phyloP scores from a whole-genome alignment of 805 yeast genomes.

The Allodekkera sacchari region DNA sequence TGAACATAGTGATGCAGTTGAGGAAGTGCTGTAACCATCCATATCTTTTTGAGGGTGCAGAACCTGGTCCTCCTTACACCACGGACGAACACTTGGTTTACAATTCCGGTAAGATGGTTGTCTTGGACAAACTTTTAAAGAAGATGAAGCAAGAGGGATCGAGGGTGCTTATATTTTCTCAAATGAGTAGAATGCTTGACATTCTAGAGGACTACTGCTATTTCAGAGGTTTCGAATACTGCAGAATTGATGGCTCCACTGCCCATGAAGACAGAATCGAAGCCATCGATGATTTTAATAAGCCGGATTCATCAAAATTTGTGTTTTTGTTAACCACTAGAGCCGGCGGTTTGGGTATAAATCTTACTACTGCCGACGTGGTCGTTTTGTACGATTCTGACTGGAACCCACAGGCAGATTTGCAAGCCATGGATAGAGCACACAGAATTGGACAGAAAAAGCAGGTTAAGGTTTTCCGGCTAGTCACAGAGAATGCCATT shows the following conservation, averaged over 20 bases:
- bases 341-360: slow-evolving; percentile 96
- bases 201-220: slow-evolving; percentile 88
- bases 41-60: slow-evolving; percentile 96
- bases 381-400: slow-evolving; percentile 87
- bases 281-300: slow-evolving; percentile 88
- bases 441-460: slow-evolving; percentile 96
- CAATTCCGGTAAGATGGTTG: slow-evolving; percentile 87
- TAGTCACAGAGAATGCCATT: slow-evolving; percentile 91
- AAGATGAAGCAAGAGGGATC: slow-evolving; percentile 72
- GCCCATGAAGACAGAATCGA: slow-evolving; percentile 86
- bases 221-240: slow-evolving; percentile 75
- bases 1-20: slow-evolving; percentile 93
- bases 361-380: slow-evolving; percentile 84
- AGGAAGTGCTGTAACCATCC: slow-evolving; percentile 98
- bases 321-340: slow-evolving; percentile 83
- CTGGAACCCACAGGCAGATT: slow-evolving; percentile 98
- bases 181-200: slow-evolving; percentile 85
- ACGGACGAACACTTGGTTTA: slow-evolving; percentile 90
- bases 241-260: slow-evolving; percentile 91
- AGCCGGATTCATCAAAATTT: slow-evolving; percentile 74
- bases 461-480: slow-evolving; percentile 86
- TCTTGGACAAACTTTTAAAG: slow-evolving; percentile 72
- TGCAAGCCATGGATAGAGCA: slow-evolving; percentile 98
- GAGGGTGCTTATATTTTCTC: slow-evolving; percentile 85
- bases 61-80: slow-evolving; percentile 96